Percentiles rank a stretch among this genome's conserved stretches.
Evolutionary conservation across 768 basidiomycete species (phyloP).

Genomic region (Mycena vulgaris): DNA sequence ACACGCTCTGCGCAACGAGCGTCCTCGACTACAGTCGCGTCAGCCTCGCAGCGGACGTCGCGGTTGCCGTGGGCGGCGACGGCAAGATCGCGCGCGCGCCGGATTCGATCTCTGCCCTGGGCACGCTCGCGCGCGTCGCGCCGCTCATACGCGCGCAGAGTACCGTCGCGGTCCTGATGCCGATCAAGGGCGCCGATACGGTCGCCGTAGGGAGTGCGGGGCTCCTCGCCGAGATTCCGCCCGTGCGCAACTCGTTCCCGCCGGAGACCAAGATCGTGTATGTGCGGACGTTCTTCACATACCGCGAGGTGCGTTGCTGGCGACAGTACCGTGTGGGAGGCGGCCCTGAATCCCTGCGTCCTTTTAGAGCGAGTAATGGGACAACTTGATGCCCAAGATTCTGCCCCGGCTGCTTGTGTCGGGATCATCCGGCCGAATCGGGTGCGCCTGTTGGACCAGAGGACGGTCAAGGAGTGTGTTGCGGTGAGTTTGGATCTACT

Average conservation of each 20-base stretch:
- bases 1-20: constrained; percentile 54
- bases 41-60: constrained; percentile 48
- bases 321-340: too few species aligned
- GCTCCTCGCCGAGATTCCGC: constrained; percentile 11
- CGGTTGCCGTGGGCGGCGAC: constrained; percentile 42
- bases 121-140: constrained; percentile 45
- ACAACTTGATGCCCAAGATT: constrained; percentile 62
- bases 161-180: constrained; percentile 48
- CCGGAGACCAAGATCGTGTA: too few species aligned
- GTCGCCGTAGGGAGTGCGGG: constrained; percentile 24
- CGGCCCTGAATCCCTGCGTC: too few species aligned
- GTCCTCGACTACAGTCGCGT: constrained; percentile 54
- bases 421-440: constrained; percentile 58
- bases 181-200: constrained; percentile 44
- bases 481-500: constrained; percentile 60
- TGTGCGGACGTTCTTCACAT: constrained; percentile 49
- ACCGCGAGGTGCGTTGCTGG: constrained; percentile 11
- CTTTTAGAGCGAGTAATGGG: constrained; percentile 53
- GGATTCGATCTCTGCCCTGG: constrained; percentile 48
- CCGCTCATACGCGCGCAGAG: constrained; percentile 41
- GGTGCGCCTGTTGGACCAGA: too few species aligned
- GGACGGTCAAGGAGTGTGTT: too few species aligned
- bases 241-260: constrained; percentile 14
- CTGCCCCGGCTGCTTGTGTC: constrained; percentile 57
- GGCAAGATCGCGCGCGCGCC: constrained; percentile 44